These are phyloP conservation scores for Sugiyamaella qingdaonensis DNA, from an alignment of 805 yeast species.

Conservation along the genomic window DNA sequence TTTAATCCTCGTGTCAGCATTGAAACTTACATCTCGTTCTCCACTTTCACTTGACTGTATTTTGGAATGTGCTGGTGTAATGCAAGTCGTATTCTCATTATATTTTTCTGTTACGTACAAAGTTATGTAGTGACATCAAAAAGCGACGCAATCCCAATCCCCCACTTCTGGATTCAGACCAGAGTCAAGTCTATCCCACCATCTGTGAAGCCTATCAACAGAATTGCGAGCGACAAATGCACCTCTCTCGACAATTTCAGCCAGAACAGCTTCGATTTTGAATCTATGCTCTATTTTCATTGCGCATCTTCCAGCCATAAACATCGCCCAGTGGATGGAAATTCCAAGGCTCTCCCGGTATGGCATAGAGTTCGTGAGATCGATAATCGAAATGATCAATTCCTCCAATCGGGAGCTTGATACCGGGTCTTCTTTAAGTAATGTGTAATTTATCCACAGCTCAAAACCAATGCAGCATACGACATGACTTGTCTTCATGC, in stretches of 20 bases:
- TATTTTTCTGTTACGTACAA: no score
- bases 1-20: no score
- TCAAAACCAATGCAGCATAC: slow-evolving; percentile 14
- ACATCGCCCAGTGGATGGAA: slow-evolving; percentile 19
- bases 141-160: slow-evolving; percentile 18
- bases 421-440: slow-evolving; percentile 1
- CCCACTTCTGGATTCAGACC: slow-evolving; percentile 1
- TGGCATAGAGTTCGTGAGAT: slow-evolving; percentile 11
- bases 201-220: slow-evolving; percentile 14
- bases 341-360: slow-evolving; percentile 14
- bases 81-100: no score
- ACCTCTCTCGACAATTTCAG: slow-evolving; percentile 13
- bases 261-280: slow-evolving; percentile 11
- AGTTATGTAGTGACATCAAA: no score
- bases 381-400: background rate
- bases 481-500: slow-evolving; percentile 14
- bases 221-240: slow-evolving; percentile 18
- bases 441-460: slow-evolving; percentile 9
- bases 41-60: no score
- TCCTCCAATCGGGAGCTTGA: background rate
- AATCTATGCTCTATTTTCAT: slow-evolving; percentile 10
- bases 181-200: slow-evolving; percentile 17
- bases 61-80: no score
- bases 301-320: slow-evolving; percentile 16
- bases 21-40: no score